Conservation (phyloP, 2,329 filamentous ascomycete genomes). For the Lachnellula subtilissima region DNA sequence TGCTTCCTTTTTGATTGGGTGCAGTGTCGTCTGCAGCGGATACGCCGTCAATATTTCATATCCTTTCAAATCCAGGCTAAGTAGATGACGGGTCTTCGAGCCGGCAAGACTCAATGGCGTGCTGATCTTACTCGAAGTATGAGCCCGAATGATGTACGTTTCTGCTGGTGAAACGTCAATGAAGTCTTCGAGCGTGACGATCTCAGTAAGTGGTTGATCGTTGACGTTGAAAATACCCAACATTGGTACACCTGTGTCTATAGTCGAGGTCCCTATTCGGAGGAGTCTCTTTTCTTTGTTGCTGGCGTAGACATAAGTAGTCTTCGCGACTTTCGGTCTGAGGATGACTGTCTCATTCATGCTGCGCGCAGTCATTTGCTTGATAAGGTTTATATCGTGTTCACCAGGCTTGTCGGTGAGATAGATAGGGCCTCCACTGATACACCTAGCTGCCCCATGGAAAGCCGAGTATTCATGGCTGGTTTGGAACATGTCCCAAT, state of each 20-base stretch:
- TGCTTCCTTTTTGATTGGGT: neutral
- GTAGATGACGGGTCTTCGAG: neutral
- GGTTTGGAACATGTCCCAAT: conserved; percentile 15
- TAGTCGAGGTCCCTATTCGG: conserved; percentile 5
- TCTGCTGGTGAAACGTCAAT: neutral
- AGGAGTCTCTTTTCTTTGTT: conserved; percentile 5
- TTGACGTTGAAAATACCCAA: conserved; percentile 10
- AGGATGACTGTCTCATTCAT: conserved; percentile 2
- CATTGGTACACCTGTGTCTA: neutral
- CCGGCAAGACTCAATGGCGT: neutral
- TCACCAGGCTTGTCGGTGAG: conserved; percentile 11
- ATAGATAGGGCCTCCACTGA: conserved; percentile 14
- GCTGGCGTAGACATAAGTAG: conserved; percentile 7
- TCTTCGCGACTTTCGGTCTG: conserved; percentile 4
- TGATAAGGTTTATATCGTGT: conserved; percentile 4
- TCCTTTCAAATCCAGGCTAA: neutral
- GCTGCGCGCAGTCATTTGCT: conserved; percentile 7
- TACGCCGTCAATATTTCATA: conserved; percentile 12
- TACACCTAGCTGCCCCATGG: conserved; percentile 9
- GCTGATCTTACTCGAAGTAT: conserved; percentile 1
- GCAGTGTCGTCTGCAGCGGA: neutral
- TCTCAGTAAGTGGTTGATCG: neutral
- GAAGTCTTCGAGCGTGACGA: conserved; percentile 3
- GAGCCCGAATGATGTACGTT: conserved; percentile 1
- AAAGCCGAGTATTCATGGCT: conserved; percentile 8